Percentiles rank a stretch among this genome's conserved stretches.
These are phyloP conservation scores for Raphanus raphanistrum DNA, from an alignment of 345 rosid genomes.

Conservation along the genomic window DNA sequence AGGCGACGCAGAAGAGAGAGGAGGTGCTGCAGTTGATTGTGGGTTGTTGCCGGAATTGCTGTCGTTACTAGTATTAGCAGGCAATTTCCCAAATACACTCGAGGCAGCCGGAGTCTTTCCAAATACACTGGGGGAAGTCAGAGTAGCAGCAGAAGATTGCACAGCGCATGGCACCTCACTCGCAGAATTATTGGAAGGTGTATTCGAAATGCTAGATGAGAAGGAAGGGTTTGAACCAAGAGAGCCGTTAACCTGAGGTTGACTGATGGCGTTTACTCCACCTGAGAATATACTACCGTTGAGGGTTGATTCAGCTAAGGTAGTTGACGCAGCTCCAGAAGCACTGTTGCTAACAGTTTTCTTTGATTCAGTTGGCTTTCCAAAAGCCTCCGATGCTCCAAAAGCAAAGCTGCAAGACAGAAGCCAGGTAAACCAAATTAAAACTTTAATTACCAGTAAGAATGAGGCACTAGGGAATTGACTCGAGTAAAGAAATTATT, in stretches of 20 bases:
- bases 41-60: constrained; percentile 32
- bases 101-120: constrained; percentile 17
- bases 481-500: constrained; percentile 12
- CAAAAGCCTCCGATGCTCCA: constrained; percentile 36
- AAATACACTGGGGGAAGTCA: constrained; percentile 21
- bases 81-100: constrained; percentile 28
- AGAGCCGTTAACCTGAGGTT: constrained; percentile 47
- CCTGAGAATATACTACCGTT: constrained; percentile 47
- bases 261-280: constrained; percentile 32
- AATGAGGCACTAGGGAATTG: constrained; percentile 21
- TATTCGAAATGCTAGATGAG: constrained; percentile 35
- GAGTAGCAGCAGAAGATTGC: constrained; percentile 24
- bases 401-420: constrained; percentile 50
- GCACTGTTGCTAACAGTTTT: constrained; percentile 37
- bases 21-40: constrained; percentile 40
- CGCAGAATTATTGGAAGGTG: constrained; percentile 32
- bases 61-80: constrained; percentile 26
- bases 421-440: constrained; percentile 26
- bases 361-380: constrained; percentile 45
- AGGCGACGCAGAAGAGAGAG: constrained; percentile 39
- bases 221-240: constrained; percentile 39
- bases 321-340: constrained; percentile 37
- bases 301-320: constrained; percentile 43
- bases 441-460: constrained; percentile 4
- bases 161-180: constrained; percentile 38